phyloP scores from a whole-genome alignment of 306 rosid genomes.

The Coriaria nepalensis region DNA sequence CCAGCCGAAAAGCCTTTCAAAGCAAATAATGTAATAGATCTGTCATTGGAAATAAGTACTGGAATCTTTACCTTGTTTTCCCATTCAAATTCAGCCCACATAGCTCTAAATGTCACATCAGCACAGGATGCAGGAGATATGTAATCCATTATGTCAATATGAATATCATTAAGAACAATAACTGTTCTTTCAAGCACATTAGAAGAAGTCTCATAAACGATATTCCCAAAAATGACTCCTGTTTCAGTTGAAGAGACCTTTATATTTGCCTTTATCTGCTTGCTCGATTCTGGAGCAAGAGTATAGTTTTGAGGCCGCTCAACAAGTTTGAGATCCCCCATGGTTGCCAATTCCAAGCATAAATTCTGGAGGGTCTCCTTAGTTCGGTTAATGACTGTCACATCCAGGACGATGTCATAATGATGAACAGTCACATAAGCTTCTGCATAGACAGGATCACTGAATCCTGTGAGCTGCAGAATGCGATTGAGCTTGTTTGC shows the following conservation, averaged over 20 bases:
- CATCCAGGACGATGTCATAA: slow-evolving; percentile 97
- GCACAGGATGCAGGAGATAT: slow-evolving; percentile 95
- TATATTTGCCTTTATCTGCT: slow-evolving; percentile 91
- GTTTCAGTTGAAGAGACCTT: slow-evolving; percentile 99
- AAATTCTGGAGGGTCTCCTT: slow-evolving; percentile 94
- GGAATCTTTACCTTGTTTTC: slow-evolving; percentile 71
- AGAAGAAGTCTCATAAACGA: slow-evolving; percentile 86
- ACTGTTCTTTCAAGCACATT: slow-evolving; percentile 88
- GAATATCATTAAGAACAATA: slow-evolving; percentile 94
- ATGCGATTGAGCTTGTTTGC: slow-evolving; percentile 90
- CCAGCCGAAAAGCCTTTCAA: background rate
- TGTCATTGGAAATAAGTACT: too few relatives aligned
- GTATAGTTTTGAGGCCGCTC: slow-evolving; percentile 98
- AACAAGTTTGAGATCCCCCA: slow-evolving; percentile 99
- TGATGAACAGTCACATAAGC: slow-evolving; percentile 97
- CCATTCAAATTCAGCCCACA: slow-evolving; percentile 99
- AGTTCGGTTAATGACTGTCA: slow-evolving; percentile 90
- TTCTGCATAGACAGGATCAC: slow-evolving; percentile 98
- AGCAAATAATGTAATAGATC: background rate
- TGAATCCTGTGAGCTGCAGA: slow-evolving; percentile 98
- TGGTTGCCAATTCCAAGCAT: slow-evolving; percentile 96
- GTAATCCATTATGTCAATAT: slow-evolving; percentile 99
- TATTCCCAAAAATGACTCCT: slow-evolving; percentile 91
- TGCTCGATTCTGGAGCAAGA: slow-evolving; percentile 91
- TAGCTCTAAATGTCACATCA: slow-evolving; percentile 82